phyloP scores from a whole-genome alignment of 208 protist genomes.

The Trichomonas vaginalis region DNA sequence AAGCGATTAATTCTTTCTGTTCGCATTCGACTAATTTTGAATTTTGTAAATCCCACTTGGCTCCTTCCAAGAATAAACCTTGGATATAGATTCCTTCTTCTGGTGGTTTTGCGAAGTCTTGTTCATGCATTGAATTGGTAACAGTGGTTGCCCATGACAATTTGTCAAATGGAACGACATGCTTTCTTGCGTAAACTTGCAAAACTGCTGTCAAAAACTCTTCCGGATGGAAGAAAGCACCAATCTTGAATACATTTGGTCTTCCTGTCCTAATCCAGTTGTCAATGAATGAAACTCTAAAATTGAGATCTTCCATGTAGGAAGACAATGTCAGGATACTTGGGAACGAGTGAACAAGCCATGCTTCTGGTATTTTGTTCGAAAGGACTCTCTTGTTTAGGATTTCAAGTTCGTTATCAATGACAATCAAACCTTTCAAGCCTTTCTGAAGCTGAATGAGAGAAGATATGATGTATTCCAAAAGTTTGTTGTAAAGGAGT shows the following conservation, averaged over 20 bases:
- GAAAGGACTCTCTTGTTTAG: conserved; percentile 42
- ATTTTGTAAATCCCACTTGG: conserved; percentile 63
- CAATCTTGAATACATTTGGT: conserved; percentile 54
- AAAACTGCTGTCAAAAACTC: conserved; percentile 94
- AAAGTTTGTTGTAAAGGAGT: conserved; percentile 56
- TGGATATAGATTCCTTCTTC: conserved; percentile 75
- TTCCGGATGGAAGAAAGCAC: conserved; percentile 90
- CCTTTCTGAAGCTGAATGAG: conserved; percentile 80
- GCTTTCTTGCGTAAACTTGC: conserved; percentile 83
- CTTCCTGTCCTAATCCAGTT: conserved; percentile 50
- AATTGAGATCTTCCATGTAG: conserved; percentile 79
- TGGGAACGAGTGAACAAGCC: conserved; percentile 80
- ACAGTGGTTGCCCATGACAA: not conserved
- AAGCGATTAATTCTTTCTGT: conserved; percentile 78
- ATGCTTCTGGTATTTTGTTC: conserved; percentile 66
- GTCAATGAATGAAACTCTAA: conserved; percentile 70
- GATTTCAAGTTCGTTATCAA: conserved; percentile 51
- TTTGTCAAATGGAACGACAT: conserved; percentile 77
- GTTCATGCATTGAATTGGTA: not conserved
- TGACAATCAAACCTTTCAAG: conserved; percentile 54
- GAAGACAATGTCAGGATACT: conserved; percentile 67
- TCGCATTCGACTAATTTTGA: conserved; percentile 71
- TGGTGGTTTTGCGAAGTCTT: conserved; percentile 30
- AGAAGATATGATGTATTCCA: conserved; percentile 59
- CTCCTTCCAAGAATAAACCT: conserved; percentile 81